Base-by-base conservation (phyloP, 495 filamentous ascomycete genomes). In the Penicillium robsamsonii region DNA sequence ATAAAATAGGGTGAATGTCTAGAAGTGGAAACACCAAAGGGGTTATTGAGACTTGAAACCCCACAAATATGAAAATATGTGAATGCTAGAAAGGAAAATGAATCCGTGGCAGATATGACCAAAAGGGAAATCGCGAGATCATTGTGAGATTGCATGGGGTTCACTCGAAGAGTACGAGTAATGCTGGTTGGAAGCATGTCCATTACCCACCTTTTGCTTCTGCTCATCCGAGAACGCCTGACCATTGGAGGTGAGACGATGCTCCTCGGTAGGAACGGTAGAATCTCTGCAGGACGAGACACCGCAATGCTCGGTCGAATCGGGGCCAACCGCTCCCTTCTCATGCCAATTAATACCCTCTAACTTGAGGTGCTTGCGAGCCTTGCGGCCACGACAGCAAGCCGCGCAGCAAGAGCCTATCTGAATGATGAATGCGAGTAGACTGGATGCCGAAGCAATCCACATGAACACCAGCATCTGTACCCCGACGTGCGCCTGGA, bases 391-490 rank as follows among this genome's bases (percentile, higher is more conserved):
- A 29, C 76, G 69, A 50, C 76, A 79, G 53, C 76, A 79, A 13
- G 74, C 63, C 7, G 74, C 75, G 50, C 92, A 96, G 61, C 84
- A 86, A 71, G 90, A 76, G 4, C 84, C 81, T 1, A 86, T 67
- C 64, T 93, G 88, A 31, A 93, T 69, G 12, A 90, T 66, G 61
- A 87, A 94, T 0, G 84, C 85, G 45, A 89, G 54, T 1, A 92
- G 63, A 7, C 81, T 80, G 50, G 86, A 87, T 0, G 72, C 87
- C 0, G 82, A 77, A 0, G 86, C 91, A 33, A 89, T 79, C 92
- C 92, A 97, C 88, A 96, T 91, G 61, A 96, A 95, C 0, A 76
- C 86, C 64, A 96, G 81, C 91, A 97, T 95, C 60, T 79, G 75
- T 6, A 57, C 74, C 3, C 92, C 91, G 6, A 96, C 64, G 12